Percentiles rank a stretch among this genome's conserved stretches.
phyloP scores from a whole-genome alignment of 768 basidiomycete genomes.

The Hypsizygus marmoreus region DNA sequence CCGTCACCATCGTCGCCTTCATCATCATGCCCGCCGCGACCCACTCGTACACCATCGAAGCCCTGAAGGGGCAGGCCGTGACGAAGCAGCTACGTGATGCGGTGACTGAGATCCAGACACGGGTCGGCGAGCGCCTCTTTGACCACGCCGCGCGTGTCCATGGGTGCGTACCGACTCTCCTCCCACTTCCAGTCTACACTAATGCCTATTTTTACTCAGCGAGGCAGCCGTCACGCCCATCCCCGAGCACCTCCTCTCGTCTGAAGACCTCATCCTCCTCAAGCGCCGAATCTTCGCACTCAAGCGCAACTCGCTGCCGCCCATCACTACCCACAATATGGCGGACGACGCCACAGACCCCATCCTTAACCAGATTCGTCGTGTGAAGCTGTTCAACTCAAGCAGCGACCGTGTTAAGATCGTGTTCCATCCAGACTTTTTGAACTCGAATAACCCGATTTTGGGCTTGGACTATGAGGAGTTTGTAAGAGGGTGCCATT shows the following conservation, averaged over 20 bases:
- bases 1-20: constrained; percentile 92
- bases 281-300: constrained; percentile 97
- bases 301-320: constrained; percentile 92
- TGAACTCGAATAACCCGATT: constrained; percentile 98
- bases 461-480: constrained; percentile 98
- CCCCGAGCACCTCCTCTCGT: constrained; percentile 76
- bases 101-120: constrained; percentile 92
- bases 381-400: constrained; percentile 91
- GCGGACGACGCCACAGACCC: constrained; percentile 90
- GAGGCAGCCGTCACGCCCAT: constrained; percentile 77
- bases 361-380: constrained; percentile 91
- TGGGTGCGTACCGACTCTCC: constrained; percentile 54
- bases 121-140: constrained; percentile 89
- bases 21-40: constrained; percentile 98
- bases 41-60: constrained; percentile 96
- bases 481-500: constrained; percentile 96
- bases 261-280: constrained; percentile 91
- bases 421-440: constrained; percentile 97
- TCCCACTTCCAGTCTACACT: constrained; percentile 1
- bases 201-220: constrained; percentile 32
- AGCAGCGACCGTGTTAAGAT: constrained; percentile 92
- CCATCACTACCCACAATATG: constrained; percentile 99
- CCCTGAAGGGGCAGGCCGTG: constrained; percentile 94
- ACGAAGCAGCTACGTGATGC: constrained; percentile 96
- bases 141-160: constrained; percentile 93